Evolutionary conservation across 2,329 filamentous ascomycete species (phyloP).

Genomic region (Cytospora chrysosperma): DNA sequence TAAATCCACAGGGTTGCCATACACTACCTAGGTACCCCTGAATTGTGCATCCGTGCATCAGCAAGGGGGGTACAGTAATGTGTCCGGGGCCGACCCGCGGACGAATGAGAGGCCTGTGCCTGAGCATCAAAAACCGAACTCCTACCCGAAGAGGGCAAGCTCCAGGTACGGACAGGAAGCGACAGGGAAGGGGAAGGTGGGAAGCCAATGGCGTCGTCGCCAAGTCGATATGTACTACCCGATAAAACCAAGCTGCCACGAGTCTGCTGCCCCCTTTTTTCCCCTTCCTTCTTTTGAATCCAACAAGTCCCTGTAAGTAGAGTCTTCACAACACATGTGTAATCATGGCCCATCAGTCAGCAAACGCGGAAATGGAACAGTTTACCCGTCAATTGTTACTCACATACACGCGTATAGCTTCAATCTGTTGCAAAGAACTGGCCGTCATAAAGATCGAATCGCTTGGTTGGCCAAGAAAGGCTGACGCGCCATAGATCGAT

Average conservation of each 20-base stretch:
- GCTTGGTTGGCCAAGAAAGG: not conserved
- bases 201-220: not conserved
- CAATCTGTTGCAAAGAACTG: not conserved
- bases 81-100: slow-evolving; percentile 17
- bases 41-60: slow-evolving; percentile 14
- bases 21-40: no score
- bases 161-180: slow-evolving; percentile 10
- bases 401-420: not conserved
- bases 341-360: not conserved
- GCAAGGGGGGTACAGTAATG: slow-evolving; percentile 16
- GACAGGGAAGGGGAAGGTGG: slow-evolving; percentile 4
- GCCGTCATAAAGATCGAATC: not conserved
- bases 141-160: slow-evolving; percentile 1
- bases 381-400: slow-evolving; percentile 4
- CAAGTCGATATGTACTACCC: slow-evolving; percentile 7
- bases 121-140: slow-evolving; percentile 6
- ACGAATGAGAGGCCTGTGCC: slow-evolving; percentile 23
- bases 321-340: not conserved
- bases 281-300: no score
- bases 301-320: not conserved
- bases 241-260: not conserved
- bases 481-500: not conserved
- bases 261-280: not conserved
- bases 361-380: not conserved
- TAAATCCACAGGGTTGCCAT: not conserved